Conservation (phyloP, 176 grass and related monocot genomes). For the Secale cereale region DNA sequence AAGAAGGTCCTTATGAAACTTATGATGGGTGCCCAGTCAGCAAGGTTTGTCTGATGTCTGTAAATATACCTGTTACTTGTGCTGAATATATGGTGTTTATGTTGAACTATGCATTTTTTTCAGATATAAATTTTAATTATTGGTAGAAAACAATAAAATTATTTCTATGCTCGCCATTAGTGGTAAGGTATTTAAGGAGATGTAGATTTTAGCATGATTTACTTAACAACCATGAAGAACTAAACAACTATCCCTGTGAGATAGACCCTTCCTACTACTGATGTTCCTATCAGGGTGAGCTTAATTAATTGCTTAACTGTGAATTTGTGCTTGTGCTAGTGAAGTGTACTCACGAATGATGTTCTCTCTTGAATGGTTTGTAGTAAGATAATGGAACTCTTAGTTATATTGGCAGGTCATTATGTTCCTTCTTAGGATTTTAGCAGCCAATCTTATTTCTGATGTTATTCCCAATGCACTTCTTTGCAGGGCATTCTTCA, state of each 20-base stretch:
- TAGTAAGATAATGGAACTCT: not conserved
- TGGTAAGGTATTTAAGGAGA: not conserved
- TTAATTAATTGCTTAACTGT: not conserved
- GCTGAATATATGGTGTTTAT: not conserved
- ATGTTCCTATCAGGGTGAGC: not conserved
- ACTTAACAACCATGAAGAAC: not conserved
- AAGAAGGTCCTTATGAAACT: constrained; percentile 68
- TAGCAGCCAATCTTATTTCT: not conserved
- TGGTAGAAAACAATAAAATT: not conserved
- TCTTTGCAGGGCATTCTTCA: constrained; percentile 64
- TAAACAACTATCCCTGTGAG: not conserved
- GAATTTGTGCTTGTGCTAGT: not conserved
- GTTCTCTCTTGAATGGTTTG: not conserved
- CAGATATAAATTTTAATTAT: not conserved
- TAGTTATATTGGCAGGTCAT: not conserved
- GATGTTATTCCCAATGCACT: not conserved
- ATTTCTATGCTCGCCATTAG: not conserved
- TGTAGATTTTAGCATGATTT: not conserved
- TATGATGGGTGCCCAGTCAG: constrained; percentile 61
- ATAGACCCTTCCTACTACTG: not conserved
- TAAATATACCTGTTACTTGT: not conserved
- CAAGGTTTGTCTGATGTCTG: constrained; percentile 42
- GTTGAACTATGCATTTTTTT: not conserved
- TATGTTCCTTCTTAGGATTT: not conserved
- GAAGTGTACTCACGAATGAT: not conserved